Percentiles rank a stretch among this genome's conserved stretches.
Conservation (phyloP, 768 basidiomycete species). For the Hemileccinum rubropunctum region DNA sequence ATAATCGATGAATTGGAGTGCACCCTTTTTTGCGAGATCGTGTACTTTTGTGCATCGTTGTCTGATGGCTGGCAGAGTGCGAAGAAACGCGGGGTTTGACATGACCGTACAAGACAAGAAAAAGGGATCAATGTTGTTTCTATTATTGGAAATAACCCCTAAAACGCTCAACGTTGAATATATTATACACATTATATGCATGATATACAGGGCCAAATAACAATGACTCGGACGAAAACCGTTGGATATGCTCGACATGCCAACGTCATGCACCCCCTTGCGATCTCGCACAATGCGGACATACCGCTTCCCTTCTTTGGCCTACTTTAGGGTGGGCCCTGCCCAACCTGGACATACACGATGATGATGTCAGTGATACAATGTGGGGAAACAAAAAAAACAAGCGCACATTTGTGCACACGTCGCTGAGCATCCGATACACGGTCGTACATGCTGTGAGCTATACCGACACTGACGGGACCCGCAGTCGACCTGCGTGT, state of each 20-base stretch:
- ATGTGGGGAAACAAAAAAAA: not conserved
- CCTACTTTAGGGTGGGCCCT: slow-evolving; percentile 19
- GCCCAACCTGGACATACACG: slow-evolving; percentile 27
- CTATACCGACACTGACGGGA: slow-evolving; percentile 44
- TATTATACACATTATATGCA: too few relatives aligned
- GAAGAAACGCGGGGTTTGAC: slow-evolving; percentile 52
- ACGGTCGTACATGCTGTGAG: slow-evolving; percentile 31
- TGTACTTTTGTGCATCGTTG: slow-evolving; percentile 80
- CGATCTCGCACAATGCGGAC: slow-evolving; percentile 20
- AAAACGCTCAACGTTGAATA: too few relatives aligned
- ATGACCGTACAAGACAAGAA: too few relatives aligned
- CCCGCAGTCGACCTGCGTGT: slow-evolving; percentile 45
- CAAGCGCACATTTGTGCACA: slow-evolving; percentile 40
- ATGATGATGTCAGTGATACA: slow-evolving; percentile 16
- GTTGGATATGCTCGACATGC: too few relatives aligned
- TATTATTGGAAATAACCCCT: too few relatives aligned
- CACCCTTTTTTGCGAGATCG: slow-evolving; percentile 68
- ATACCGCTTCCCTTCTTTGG: slow-evolving; percentile 16
- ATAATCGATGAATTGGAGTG: slow-evolving; percentile 85
- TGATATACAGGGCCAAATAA: too few relatives aligned
- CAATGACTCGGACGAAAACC: too few relatives aligned
- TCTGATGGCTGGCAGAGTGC: slow-evolving; percentile 86
- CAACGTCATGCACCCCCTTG: not conserved
- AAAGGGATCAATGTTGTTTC: too few relatives aligned
- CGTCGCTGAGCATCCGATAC: slow-evolving; percentile 36